Evolutionary conservation across 768 basidiomycete species (phyloP).

Genomic region (Tricholoma terreum): DNA sequence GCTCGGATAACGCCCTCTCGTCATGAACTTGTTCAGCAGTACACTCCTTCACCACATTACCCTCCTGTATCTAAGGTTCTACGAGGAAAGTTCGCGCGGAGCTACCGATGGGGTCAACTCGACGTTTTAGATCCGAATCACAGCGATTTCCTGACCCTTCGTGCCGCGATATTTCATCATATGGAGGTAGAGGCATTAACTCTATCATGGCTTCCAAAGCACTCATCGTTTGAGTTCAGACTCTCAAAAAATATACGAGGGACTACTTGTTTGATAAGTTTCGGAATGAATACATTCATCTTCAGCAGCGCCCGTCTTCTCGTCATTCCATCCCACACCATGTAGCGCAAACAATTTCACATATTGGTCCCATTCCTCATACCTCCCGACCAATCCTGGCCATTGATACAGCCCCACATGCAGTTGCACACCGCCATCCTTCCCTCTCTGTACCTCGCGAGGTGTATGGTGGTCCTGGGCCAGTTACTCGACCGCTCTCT

Average conservation of each 20-base stretch:
- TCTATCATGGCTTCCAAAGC: background rate
- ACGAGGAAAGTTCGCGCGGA: constrained; percentile 64
- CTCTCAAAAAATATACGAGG: constrained; percentile 79
- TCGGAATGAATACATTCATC: constrained; percentile 50
- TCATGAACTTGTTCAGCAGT: constrained; percentile 71
- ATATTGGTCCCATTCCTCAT: constrained; percentile 44
- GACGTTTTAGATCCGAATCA: constrained; percentile 78
- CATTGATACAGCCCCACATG: constrained; percentile 58
- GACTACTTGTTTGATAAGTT: constrained; percentile 83
- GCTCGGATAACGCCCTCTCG: constrained; percentile 54
- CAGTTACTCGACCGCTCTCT: constrained; percentile 39
- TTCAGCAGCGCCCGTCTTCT: constrained; percentile 45
- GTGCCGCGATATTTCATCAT: constrained; percentile 80
- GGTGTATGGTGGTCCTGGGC: constrained; percentile 41
- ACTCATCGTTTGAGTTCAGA: constrained; percentile 42
- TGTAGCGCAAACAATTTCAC: constrained; percentile 33
- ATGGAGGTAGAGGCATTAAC: constrained; percentile 64
- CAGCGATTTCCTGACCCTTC: constrained; percentile 76
- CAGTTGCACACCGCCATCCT: constrained; percentile 41
- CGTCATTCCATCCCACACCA: constrained; percentile 46
- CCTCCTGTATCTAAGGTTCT: constrained; percentile 42
- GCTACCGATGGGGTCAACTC: constrained; percentile 81
- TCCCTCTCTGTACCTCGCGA: constrained; percentile 46
- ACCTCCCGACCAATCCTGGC: constrained; percentile 55
- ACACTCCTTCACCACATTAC: constrained; percentile 56